Evolutionary conservation across 2,329 filamentous ascomycete species (phyloP).

Genomic region (Triangularia setosa): DNA sequence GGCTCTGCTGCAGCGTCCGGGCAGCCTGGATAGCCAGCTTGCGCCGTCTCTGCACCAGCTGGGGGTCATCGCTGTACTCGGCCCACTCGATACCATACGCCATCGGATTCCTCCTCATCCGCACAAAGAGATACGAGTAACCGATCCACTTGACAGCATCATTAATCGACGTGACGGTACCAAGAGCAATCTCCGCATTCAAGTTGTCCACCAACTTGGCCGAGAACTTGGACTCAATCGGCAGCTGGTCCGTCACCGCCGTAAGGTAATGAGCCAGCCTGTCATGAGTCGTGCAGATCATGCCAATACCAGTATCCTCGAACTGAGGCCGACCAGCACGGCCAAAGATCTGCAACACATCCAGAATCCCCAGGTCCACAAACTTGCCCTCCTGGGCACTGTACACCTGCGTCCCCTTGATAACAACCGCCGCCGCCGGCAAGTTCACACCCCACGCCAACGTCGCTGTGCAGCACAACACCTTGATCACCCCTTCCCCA

Average conservation of each 20-base stretch:
- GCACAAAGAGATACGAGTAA: slow-evolving; percentile 95
- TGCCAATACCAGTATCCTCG: slow-evolving; percentile 94
- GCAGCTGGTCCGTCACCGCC: slow-evolving; percentile 91
- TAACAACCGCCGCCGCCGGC: slow-evolving; percentile 91
- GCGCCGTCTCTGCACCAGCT: slow-evolving; percentile 77
- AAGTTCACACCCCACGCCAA: slow-evolving; percentile 98
- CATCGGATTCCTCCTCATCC: slow-evolving; percentile 88
- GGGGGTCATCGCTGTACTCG: slow-evolving; percentile 83
- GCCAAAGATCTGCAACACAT: slow-evolving; percentile 97
- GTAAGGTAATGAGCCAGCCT: slow-evolving; percentile 87
- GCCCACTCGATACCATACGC: slow-evolving; percentile 94
- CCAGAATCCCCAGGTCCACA: slow-evolving; percentile 90
- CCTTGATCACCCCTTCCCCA: slow-evolving; percentile 85
- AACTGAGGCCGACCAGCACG: slow-evolving; percentile 97
- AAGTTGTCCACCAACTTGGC: slow-evolving; percentile 92
- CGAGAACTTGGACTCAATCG: slow-evolving; percentile 96
- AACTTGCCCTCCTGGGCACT: slow-evolving; percentile 96
- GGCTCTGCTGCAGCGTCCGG: slow-evolving; percentile 78
- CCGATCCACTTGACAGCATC: slow-evolving; percentile 97
- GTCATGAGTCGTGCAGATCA: slow-evolving; percentile 96
- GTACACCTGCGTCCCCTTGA: slow-evolving; percentile 97
- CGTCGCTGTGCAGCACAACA: slow-evolving; percentile 96
- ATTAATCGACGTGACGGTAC: slow-evolving; percentile 88
- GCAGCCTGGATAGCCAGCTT: slow-evolving; percentile 88
- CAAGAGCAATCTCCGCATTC: slow-evolving; percentile 89